Evolutionary conservation across 2,329 filamentous ascomycete species (phyloP), one percentile per base, ranked within the genome.

Genomic region (Fusarium neocosmosporiellum): DNA sequence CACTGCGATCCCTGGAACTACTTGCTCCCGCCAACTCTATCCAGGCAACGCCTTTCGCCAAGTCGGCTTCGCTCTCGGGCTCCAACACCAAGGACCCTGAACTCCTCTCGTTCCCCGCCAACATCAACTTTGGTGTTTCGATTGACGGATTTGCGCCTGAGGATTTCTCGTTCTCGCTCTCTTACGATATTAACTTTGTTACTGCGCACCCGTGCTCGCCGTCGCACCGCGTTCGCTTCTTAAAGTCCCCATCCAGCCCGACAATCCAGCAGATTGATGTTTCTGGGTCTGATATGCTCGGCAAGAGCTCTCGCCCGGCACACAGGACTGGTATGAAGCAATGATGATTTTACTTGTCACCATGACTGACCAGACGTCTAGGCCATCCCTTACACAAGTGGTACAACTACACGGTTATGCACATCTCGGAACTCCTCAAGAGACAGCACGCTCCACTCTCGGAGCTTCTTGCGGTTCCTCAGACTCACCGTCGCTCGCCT

Each of bases 161-260:
- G 50, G 81, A 86, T 63, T 74, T 85, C 60, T 83, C 83, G 2
- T 84, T 87, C 59, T 76, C 84, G 1, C 79, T 93, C 11, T 80
- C 81, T 7, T 88, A 90, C 71, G 90, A 92, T 66, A 85, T 92
- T 24, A 88, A 87, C 73, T 92, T 92, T 77, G 88, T 92, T 20
- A 92, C 91, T 1, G 90, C 90, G 0, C 89, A 92, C 72, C 91
- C 91, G 0, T 93, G 91, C 74, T 86, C 88, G 7, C 86, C 88
- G 2, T 89, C 89, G 2, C 84, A 85, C 59, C 85, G 87, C 63
- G 87, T 90, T 3, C 87, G 86, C 69, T 87, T 91, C 63, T 77
- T 91, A 59, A 89, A 88, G 77, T 89, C 89, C 16, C 87, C 89
- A 0, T 86, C 86, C 1, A 91, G 88, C 75, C 88, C 89, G 22